A percentile compares a stretch with the other conserved stretches of the same genome.
Conservation (phyloP, 768 basidiomycete genomes). For the Rubroboletus satanas region DNA sequence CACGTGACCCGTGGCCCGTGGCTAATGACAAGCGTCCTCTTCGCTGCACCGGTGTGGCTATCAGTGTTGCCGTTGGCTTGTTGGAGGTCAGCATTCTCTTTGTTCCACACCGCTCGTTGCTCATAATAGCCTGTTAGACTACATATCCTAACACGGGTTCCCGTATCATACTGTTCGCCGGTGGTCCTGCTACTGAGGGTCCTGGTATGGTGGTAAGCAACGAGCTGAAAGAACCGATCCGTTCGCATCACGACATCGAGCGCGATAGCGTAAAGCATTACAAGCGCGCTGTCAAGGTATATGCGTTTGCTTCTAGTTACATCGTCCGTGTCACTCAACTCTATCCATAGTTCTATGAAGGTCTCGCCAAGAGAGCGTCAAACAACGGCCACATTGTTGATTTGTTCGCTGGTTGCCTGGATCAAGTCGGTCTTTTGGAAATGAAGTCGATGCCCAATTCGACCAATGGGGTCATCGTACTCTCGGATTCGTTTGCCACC, state of each 20-base stretch:
- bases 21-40: slow-evolving; percentile 90
- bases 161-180: slow-evolving; percentile 93
- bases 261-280: slow-evolving; percentile 95
- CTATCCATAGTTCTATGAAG: slow-evolving; percentile 84
- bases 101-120: neutral
- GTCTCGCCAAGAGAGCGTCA: slow-evolving; percentile 85
- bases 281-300: slow-evolving; percentile 92
- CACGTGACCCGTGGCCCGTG: slow-evolving; percentile 96
- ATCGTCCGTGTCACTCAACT: neutral
- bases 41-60: slow-evolving; percentile 91
- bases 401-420: slow-evolving; percentile 93
- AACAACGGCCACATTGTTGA: slow-evolving; percentile 95
- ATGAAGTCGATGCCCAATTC: slow-evolving; percentile 96
- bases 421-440: slow-evolving; percentile 95
- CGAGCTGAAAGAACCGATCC: slow-evolving; percentile 94
- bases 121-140: slow-evolving; percentile 38
- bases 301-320: slow-evolving; percentile 9
- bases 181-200: slow-evolving; percentile 94
- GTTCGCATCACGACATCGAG: slow-evolving; percentile 98
- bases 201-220: slow-evolving; percentile 96
- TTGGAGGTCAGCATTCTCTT: slow-evolving; percentile 57
- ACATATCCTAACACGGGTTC: slow-evolving; percentile 96
- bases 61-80: slow-evolving; percentile 89
- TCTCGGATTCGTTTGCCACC: slow-evolving; percentile 95
- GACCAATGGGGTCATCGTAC: slow-evolving; percentile 93